These are phyloP conservation scores for Cryptosporidium xiaoi DNA, from an alignment of 169 alveolate species.

Conservation along the genomic window DNA sequence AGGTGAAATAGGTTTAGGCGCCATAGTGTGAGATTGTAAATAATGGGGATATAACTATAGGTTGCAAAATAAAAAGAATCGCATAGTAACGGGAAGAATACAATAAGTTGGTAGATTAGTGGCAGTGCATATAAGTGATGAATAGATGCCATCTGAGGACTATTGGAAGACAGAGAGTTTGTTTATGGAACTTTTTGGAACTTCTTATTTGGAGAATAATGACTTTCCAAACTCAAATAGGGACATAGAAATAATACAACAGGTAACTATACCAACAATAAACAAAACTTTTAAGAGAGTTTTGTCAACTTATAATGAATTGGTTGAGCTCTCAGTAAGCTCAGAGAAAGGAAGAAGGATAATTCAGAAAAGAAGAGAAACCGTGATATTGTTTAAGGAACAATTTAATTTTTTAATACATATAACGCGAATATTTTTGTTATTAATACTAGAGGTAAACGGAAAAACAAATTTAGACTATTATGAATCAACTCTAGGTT, in stretches of 20 bases:
- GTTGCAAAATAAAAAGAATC: too few relatives aligned
- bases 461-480: background rate
- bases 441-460: constrained; percentile 13
- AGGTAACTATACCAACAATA: constrained; percentile 33
- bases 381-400: background rate
- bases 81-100: background rate
- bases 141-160: constrained; percentile 6
- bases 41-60: too few relatives aligned
- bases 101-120: too few relatives aligned
- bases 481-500: background rate
- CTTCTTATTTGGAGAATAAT: constrained; percentile 15
- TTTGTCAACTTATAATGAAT: constrained; percentile 6
- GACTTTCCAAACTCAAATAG: constrained; percentile 14
- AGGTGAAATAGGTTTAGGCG: too few relatives aligned
- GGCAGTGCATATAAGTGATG: background rate
- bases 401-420: constrained; percentile 4
- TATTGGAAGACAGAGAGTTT: constrained; percentile 11
- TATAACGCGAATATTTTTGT: constrained; percentile 26
- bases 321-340: constrained; percentile 28
- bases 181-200: constrained; percentile 51
- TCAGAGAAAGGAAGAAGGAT: constrained; percentile 29
- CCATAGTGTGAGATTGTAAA: too few relatives aligned
- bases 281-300: constrained; percentile 37
- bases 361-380: constrained; percentile 25
- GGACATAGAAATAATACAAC: constrained; percentile 42